These are phyloP conservation scores for Fusarium transvaalense DNA, from an alignment of 2,329 filamentous ascomycete species.

Conservation along the genomic window DNA sequence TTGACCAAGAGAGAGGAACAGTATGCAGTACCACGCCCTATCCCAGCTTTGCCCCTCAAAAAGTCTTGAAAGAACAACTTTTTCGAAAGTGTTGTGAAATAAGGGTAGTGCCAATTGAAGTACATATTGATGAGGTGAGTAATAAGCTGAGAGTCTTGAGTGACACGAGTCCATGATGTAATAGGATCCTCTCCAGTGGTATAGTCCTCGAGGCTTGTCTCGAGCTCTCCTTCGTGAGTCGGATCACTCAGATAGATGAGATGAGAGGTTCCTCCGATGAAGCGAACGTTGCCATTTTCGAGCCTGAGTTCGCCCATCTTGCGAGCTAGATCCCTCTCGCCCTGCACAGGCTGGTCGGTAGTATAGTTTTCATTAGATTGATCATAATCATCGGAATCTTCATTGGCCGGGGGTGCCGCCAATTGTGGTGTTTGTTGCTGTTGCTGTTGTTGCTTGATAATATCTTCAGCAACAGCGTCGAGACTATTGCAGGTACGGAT, in stretches of 20 bases:
- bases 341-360: conserved; percentile 59
- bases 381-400: conserved; percentile 58
- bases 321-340: conserved; percentile 85
- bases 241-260: conserved; percentile 80
- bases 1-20: conserved; percentile 94
- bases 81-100: conserved; percentile 92
- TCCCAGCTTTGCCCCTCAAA: conserved; percentile 72
- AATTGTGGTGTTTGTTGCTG: conserved; percentile 52
- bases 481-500: conserved; percentile 87
- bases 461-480: conserved; percentile 66
- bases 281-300: conserved; percentile 88
- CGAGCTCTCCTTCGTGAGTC: conserved; percentile 53
- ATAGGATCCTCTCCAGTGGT: conserved; percentile 74
- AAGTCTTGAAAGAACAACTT: conserved; percentile 90
- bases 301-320: conserved; percentile 94
- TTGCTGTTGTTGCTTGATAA: conserved; percentile 61
- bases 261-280: conserved; percentile 94
- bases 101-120: conserved; percentile 97
- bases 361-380: conserved; percentile 57
- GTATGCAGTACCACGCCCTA: conserved; percentile 73
- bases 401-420: conserved; percentile 52
- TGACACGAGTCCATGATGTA: conserved; percentile 89
- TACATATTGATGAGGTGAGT: conserved; percentile 96
- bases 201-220: conserved; percentile 61
- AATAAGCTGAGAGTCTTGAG: conserved; percentile 81